Evolutionary conservation across 1,284 basidiomycete genomes (phyloP), one percentile per base, ranked within the genome.

Genomic region (Puccinia coronata): DNA sequence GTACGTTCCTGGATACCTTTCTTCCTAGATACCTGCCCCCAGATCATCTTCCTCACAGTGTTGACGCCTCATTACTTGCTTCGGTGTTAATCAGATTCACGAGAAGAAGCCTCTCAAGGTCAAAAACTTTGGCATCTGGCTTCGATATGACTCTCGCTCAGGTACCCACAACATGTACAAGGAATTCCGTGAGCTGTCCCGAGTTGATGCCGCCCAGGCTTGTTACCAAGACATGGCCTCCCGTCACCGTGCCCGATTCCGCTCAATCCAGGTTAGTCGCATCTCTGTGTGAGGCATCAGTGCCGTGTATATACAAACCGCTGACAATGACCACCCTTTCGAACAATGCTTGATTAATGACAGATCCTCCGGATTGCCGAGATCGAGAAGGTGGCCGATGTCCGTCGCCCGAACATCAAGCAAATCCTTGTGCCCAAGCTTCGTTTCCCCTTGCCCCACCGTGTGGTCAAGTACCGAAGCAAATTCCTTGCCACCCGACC

Each of bases 221-320:
- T 89, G 98, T 88, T 99, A 99, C 91, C 96, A 99, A 89, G 96
- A 99, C 89, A 98, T 99, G 96, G 95, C 97, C 86, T 95, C 96
- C 83, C 91, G 96, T 85, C 97, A 99, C 89, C 95, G 96, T 89
- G 96, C 96, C 84, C 94, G 97, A 87, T 99, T 98, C 92, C 91
- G 96, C 88, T 98, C 94, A 80, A 96, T 99, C 88, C 95, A 97
- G 88, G 93, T 94, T 85, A 83, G 91, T 41, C 41, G 34, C 31
- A 23, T 55, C 55, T 65, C 43, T 8, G 57, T 16, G 16, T 47
- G 67, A 72, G 25, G 28, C 36, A 41, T 31, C 51, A 65, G 16
- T 8, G 16, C 39, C 14, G 23, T 70, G 2, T 12, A 71, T 43
- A 53, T 28, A 70, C 36, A 82, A 86, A 85, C 84, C 85, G 55